Base-by-base conservation (phyloP, 1,284 basidiomycete genomes). In the Pseudozyma sp. region DNA sequence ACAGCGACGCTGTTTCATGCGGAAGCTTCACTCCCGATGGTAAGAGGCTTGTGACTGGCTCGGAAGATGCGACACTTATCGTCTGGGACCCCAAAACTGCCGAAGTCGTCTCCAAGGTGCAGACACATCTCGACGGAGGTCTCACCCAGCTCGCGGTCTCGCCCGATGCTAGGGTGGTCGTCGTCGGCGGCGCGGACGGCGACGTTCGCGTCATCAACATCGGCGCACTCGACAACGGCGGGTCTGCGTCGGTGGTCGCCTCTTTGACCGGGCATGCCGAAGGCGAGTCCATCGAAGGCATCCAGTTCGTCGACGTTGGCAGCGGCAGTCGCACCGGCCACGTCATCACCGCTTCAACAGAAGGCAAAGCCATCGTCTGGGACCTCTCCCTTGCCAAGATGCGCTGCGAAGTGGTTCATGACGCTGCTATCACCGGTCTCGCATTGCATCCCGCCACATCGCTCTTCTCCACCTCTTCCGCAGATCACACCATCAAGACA, bases 301-400 rank as follows among this genome's bases (percentile, higher is more conserved):
- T 97, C 37, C 89, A 89, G 55, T 98, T 97, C 81, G 88, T 96
- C 47, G 92, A 94, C 77, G 86, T 96, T 51, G 88, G 88, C 48
- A 90, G 88, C 7, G 87, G 87, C 63, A 89, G 91, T 34, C 76
- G 71, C 39, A 79, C 75, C n/a, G 64, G 78, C 16, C 89, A 93
- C 14, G 92, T 92, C 31, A 90, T 94, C 1, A 94, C 92, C 1
- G 94, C 92, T 8, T 94, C 90, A 2, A 98, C 95, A 9, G 97
- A 99, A 83, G 94, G 95, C 0, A 94, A 93, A 84, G 92, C 91
- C 30, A 93, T 92, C 81, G 90, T 97, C 45, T 98, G 94, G 94
- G 96, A 99, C 85, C 87, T 96, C 42, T 88, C 88, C 49, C 94
- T 93, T 13, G 75, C 79, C 58, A 76, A 77, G 63, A 63, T 67